phyloP scores from a whole-genome alignment of 1,284 basidiomycete species.

The Heterobasidion occidentale region DNA sequence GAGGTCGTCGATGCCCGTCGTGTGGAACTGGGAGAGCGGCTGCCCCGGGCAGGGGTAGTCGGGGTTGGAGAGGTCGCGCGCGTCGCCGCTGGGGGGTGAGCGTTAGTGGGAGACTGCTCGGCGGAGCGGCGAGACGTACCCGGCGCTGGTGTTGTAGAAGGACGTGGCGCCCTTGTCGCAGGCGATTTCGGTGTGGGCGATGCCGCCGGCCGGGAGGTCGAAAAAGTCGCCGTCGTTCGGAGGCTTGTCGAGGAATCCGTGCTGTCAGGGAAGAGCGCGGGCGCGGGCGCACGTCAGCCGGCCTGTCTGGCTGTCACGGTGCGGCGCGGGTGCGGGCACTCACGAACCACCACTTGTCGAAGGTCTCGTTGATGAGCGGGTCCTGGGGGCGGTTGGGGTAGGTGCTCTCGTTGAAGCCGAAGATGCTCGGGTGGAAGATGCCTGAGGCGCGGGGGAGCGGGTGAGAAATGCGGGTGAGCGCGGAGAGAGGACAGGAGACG shows the following conservation, averaged over 20 bases:
- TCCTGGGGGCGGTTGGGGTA: conserved; percentile 44
- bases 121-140: conserved; percentile 5
- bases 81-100: conserved; percentile 30
- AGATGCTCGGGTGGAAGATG: conserved; percentile 27
- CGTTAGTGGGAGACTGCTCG: not conserved
- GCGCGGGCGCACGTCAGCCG: too few species aligned
- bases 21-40: conserved; percentile 39
- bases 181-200: conserved; percentile 40
- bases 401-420: conserved; percentile 44
- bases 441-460: conserved; percentile 10
- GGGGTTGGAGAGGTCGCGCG: conserved; percentile 31
- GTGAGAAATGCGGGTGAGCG: not conserved
- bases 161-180: conserved; percentile 53
- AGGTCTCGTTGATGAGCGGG: conserved; percentile 45
- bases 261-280: conserved; percentile 20
- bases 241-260: conserved; percentile 47
- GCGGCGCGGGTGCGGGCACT: not conserved
- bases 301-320: not conserved
- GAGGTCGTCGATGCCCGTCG: conserved; percentile 42
- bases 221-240: conserved; percentile 49
- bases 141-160: conserved; percentile 38
- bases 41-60: conserved; percentile 43
- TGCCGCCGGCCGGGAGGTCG: conserved; percentile 46
- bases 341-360: conserved; percentile 62
- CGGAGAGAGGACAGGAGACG: not conserved